phyloP scores from a whole-genome alignment of 257 asterid genomes.

The Cordia subcordata region DNA sequence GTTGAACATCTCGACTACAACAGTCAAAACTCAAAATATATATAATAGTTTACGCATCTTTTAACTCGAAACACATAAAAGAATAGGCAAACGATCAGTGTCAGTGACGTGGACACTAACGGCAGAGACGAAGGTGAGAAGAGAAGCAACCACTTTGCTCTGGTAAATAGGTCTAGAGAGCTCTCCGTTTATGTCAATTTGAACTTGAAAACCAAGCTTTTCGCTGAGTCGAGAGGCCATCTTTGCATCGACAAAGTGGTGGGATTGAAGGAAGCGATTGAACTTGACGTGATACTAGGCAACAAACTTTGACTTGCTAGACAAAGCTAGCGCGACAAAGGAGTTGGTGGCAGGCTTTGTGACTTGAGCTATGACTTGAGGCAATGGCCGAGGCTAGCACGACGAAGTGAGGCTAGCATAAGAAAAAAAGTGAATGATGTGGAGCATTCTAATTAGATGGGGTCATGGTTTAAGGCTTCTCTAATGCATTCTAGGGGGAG shows the following conservation, averaged over 20 bases:
- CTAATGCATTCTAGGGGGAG: slow-evolving; percentile 61
- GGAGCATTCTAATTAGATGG: no score
- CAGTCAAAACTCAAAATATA: no score
- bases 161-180: slow-evolving; percentile 42
- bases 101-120: slow-evolving; percentile 53
- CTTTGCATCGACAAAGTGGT: slow-evolving; percentile 44
- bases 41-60: no score
- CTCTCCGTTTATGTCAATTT: slow-evolving; percentile 57
- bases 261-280: slow-evolving; percentile 52
- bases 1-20: no score
- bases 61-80: background rate
- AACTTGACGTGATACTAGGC: slow-evolving; percentile 46
- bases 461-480: no score
- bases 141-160: slow-evolving; percentile 51
- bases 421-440: no score
- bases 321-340: slow-evolving; percentile 71
- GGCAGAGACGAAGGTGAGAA: slow-evolving; percentile 50
- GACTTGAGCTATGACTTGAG: no score
- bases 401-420: no score
- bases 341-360: slow-evolving; percentile 39
- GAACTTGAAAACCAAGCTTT: slow-evolving; percentile 41
- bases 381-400: no score
- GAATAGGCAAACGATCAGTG: slow-evolving; percentile 32
- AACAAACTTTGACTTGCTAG: slow-evolving; percentile 60
- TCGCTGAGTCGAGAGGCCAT: slow-evolving; percentile 59